Base-by-base conservation (phyloP, 176 grass and related monocot species). In the Alopecurus myosuroides region DNA sequence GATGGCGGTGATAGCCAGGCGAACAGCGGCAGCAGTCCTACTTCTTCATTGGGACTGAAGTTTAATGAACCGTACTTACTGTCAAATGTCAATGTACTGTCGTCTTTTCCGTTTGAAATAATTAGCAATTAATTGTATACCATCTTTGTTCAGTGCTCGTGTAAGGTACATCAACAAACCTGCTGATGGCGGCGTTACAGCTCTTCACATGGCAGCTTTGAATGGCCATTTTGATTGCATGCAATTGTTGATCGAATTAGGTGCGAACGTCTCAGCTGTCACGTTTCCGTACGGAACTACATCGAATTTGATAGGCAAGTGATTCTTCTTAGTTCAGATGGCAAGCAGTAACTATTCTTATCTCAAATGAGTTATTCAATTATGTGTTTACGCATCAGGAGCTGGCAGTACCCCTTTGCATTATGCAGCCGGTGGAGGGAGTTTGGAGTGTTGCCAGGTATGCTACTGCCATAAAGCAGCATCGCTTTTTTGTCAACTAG, bases 401-500 rank as follows among this genome's bases (percentile, higher is more conserved):
- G 91, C 93, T 81, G 89, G 93, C 82, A 99, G 93, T 60, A 99
- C 93, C 35, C 93, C 93, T 42, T 89, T 99, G 82, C 97, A 99
- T 88, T 99, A 92, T 66, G 93, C 97, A 78, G 93, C 93, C 2
- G 89, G 97, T 71, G 93, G 93, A 23, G 97, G 97, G 44, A 96
- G 86, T 81, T 68, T 81, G 62, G 93, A 96, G 67, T 99, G 97
- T 86, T 99, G 97, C 45, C 91, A 99, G 91, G 97, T 79, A 88
- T 91, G 28, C 33, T 77, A 74, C 53, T 79, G 67, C 49, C 28
- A 73, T 55, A 88, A 84, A 84, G 51, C 23, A 85, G 26, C 36
- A 86, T 71, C 3, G 1, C 2, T 88, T 88, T 85, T 51, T 82
- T 7, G 14, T 12, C 55, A 77, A 46, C 48, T 86, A 86, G 7